Evolutionary conservation across 495 filamentous ascomycete species (phyloP).

Genomic region (Penicillium canariense): DNA sequence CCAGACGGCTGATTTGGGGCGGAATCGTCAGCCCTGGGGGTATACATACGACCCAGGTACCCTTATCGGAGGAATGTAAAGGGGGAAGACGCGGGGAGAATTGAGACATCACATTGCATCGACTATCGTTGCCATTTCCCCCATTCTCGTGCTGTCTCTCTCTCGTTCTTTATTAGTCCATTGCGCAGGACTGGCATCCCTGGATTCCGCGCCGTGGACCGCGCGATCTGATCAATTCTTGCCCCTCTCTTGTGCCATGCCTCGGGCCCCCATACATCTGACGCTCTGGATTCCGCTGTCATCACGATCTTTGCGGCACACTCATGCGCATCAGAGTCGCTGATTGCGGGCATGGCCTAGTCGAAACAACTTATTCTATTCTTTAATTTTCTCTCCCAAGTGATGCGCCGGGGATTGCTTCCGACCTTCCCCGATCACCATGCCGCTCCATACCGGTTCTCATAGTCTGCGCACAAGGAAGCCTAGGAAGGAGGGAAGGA

Average conservation of each 20-base stretch:
- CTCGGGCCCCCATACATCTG: constrained; percentile 15
- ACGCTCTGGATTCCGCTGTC: constrained; percentile 10
- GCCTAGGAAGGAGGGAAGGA: constrained; percentile 33
- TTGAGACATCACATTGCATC: constrained; percentile 24
- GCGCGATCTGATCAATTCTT: constrained; percentile 20
- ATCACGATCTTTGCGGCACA: constrained; percentile 4
- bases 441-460: constrained; percentile 32
- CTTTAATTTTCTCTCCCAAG: constrained; percentile 10
- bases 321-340: constrained; percentile 19
- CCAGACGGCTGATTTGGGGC: not conserved
- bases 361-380: not conserved
- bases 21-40: constrained; percentile 1
- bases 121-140: not conserved
- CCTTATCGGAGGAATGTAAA: constrained; percentile 8
- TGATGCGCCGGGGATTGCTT: constrained; percentile 15
- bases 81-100: constrained; percentile 22
- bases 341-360: constrained; percentile 21
- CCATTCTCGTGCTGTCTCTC: not conserved
- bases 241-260: constrained; percentile 26
- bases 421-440: constrained; percentile 21
- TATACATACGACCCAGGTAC: constrained; percentile 13
- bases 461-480: constrained; percentile 29
- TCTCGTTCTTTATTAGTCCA: not conserved
- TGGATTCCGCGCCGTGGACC: constrained; percentile 22
- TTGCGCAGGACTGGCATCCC: constrained; percentile 15